Percentiles rank a stretch among this genome's conserved stretches.
phyloP scores from a whole-genome alignment of 1,284 basidiomycete genomes.

The Ustilago bromivora region DNA sequence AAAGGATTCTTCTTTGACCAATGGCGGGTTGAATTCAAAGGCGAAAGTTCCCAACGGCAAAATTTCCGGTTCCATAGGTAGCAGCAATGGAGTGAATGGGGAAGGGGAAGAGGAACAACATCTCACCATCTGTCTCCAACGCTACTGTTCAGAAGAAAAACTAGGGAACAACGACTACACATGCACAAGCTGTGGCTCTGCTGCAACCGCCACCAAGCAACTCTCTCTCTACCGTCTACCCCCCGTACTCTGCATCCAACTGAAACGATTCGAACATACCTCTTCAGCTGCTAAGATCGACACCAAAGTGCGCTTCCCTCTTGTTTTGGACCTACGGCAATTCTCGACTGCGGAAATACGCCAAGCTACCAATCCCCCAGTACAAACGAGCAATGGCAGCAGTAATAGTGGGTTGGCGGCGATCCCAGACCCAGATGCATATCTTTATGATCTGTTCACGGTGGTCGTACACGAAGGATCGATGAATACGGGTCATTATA shows the following conservation, averaged over 20 bases:
- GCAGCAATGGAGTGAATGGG: constrained; percentile 6
- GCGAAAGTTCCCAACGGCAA: constrained; percentile 20
- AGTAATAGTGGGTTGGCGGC: constrained; percentile 12
- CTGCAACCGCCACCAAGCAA: constrained; percentile 74
- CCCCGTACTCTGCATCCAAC: constrained; percentile 91
- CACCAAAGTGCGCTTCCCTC: constrained; percentile 83
- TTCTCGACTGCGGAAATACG: constrained; percentile 76
- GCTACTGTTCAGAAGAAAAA: constrained; percentile 64
- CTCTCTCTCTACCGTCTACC: constrained; percentile 86
- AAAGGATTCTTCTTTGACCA: constrained; percentile 4
- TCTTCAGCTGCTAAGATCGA: constrained; percentile 80
- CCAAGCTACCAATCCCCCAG: constrained; percentile 14
- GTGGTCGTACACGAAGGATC: constrained; percentile 92
- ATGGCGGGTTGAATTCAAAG: constrained; percentile 20
- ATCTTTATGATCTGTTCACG: constrained; percentile 85
- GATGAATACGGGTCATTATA: constrained; percentile 94
- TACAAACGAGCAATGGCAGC: constrained; percentile 1
- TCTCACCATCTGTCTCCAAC: constrained; percentile 52
- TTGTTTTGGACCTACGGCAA: constrained; percentile 85
- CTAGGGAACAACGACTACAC: constrained; percentile 71
- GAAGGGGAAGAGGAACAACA: constrained; percentile 58
- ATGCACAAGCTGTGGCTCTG: constrained; percentile 71
- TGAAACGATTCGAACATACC: constrained; percentile 92
- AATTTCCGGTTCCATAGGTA: neutral
- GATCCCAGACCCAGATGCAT: constrained; percentile 71